phyloP scores from a whole-genome alignment of 148 eudicot genomes.

The Rhododendron simsii region DNA sequence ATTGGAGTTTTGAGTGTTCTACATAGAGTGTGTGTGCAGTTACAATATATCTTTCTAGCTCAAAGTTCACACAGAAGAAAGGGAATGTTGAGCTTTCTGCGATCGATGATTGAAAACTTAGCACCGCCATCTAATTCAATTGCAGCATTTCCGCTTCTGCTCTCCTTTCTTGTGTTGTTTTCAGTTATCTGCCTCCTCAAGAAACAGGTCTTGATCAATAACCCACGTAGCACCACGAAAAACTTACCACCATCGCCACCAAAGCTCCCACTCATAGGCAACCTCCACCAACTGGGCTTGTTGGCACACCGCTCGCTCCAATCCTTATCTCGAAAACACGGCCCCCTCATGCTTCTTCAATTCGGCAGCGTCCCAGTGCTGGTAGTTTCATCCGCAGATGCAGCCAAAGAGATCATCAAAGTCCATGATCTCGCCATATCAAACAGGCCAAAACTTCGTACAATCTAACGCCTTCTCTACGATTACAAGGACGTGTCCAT shows the following conservation, averaged over 20 bases:
- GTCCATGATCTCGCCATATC: slow-evolving; percentile 36
- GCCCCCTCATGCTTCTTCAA: slow-evolving; percentile 27
- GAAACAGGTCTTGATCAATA: not conserved
- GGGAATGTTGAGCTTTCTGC: not conserved
- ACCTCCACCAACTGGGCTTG: slow-evolving; percentile 14
- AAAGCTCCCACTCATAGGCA: slow-evolving; percentile 14
- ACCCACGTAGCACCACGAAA: not conserved
- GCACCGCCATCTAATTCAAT: not conserved
- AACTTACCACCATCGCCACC: slow-evolving; percentile 14
- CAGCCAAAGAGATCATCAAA: slow-evolving; percentile 14
- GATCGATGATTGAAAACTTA: not conserved
- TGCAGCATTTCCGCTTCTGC: not conserved
- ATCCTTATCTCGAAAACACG: slow-evolving; percentile 13
- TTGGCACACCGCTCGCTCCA: slow-evolving; percentile 7
- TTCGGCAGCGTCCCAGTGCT: slow-evolving; percentile 31
- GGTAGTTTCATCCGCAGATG: slow-evolving; percentile 25
- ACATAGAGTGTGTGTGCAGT: not conserved
- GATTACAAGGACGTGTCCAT: not conserved
- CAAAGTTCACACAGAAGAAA: not conserved
- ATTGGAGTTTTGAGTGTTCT: not conserved
- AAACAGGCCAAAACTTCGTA: slow-evolving; percentile 8
- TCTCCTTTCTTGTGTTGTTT: not conserved
- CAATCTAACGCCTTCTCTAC: not conserved
- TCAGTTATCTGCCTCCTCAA: not conserved
- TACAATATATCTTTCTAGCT: not conserved